Base-by-base conservation (phyloP, 78 protist genomes). In the Kipferlia bialata region DNA sequence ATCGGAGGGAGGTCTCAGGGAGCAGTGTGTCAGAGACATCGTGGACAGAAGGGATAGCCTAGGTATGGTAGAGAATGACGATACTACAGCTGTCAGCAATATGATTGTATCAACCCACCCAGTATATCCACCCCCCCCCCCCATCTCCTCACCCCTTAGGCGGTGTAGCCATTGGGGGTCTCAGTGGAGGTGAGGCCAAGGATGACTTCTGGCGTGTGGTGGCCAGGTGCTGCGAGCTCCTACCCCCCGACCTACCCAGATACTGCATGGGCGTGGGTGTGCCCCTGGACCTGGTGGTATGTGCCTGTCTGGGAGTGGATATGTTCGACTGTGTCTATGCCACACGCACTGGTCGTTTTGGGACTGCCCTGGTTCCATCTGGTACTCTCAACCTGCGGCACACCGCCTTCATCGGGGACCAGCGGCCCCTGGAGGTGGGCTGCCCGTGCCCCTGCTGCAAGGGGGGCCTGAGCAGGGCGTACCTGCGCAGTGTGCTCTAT, bases 251-350 rank as follows among this genome's bases (percentile, higher is more conserved):
- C 48, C 77, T 81, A 74, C 82, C 82, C 18, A 37, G 81, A 0
- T 94, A 94, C 65, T 64, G 75, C 37, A 94, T 94, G 98, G 98
- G 98, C 38, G 94, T 94, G 16, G 98, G 98, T 36, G 70, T 64
- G 44, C 73, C 82, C 10, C 29, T 53, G 29, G 82, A 78, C 53
- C 55, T 94, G 31, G 87, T 94, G 17, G 93, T 90, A 26, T 90
- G 94, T 29, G 59, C 66, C 2, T 91, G 92, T 10, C 73, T 94
- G 53, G 98, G 98, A 29, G 92, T 83, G 6, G 98, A 94, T 67
- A 84, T 84, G 92, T 94, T 91, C 74, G 98, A 94, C 64, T 94
- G 98, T 38, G 98, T 94, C 33, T 94, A 78, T 48, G 96, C 98
- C 32, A 41, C 76, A 2, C 24, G 87, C 31, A 81, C 85, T 0